Conservation (phyloP, 306 rosid genomes). For the Alnus glutinosa region DNA sequence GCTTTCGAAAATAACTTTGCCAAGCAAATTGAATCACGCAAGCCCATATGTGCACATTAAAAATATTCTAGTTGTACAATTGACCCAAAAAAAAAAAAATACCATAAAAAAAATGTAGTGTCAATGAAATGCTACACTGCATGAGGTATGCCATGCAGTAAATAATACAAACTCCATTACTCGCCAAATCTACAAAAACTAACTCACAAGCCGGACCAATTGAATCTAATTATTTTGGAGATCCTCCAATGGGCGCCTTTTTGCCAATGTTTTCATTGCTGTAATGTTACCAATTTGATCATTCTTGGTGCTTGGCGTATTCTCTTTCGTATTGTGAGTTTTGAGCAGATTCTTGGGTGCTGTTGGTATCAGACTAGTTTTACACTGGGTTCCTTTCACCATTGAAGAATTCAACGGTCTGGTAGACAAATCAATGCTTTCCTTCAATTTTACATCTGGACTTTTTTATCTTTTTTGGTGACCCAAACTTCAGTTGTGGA, state of each 20-base stretch:
- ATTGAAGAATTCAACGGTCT: neutral
- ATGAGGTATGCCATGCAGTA: conserved; percentile 25
- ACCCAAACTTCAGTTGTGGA: neutral
- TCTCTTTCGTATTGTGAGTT: conserved; percentile 27
- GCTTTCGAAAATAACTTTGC: neutral
- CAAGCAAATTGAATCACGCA: neutral
- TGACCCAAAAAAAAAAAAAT: too few species aligned
- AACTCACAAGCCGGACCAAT: neutral
- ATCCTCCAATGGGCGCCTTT: conserved; percentile 31
- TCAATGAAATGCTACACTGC: neutral
- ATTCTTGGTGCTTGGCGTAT: conserved; percentile 12
- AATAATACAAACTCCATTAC: neutral
- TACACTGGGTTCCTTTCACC: neutral
- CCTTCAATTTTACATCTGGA: neutral
- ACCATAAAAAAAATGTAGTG: neutral
- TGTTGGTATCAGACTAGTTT: neutral
- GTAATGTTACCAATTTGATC: conserved; percentile 1
- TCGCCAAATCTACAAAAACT: neutral
- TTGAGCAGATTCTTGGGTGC: conserved; percentile 14
- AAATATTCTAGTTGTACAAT: too few species aligned
- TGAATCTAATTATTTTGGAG: conserved; percentile 12
- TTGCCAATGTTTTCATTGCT: neutral
- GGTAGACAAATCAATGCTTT: neutral
- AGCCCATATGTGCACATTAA: too few species aligned
- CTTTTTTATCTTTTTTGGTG: neutral